These are phyloP conservation scores for Vitis rupestris DNA, from an alignment of 164 flowering plant species.

Conservation along the genomic window DNA sequence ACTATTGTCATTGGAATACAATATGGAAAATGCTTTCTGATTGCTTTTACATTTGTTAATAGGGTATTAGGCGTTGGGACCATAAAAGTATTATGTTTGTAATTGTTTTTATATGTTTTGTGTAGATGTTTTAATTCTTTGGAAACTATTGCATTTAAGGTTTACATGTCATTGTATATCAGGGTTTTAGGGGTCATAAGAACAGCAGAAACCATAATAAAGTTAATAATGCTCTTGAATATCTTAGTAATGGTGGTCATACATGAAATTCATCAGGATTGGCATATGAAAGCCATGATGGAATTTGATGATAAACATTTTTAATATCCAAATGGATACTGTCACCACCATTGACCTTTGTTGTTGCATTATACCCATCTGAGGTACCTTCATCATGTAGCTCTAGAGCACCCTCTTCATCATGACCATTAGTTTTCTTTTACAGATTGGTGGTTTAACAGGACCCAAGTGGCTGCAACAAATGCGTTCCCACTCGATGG, in stretches of 20 bases:
- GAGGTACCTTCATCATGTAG: conserved; percentile 43
- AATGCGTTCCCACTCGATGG: no score
- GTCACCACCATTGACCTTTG: conserved; percentile 57
- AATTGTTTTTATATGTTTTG: no score
- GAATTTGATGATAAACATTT: conserved; percentile 51
- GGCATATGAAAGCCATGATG: conserved; percentile 80
- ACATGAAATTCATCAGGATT: conserved; percentile 95
- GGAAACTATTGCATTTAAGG: no score
- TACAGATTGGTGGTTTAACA: background rate
- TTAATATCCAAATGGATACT: conserved; percentile 41
- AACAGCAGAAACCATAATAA: background rate
- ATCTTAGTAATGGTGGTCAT: conserved; percentile 20
- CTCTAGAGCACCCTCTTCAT: conserved; percentile 66
- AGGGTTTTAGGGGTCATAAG: no score
- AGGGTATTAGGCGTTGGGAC: no score
- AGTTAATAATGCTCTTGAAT: conserved; percentile 1
- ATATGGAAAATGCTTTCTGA: no score
- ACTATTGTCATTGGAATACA: no score
- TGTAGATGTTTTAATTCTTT: no score
- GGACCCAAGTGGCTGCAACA: background rate
- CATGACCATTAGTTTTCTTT: conserved; percentile 61
- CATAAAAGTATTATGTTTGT: no score
- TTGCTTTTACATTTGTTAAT: no score
- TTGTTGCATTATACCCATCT: conserved; percentile 40
- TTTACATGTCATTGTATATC: no score